Conservation (phyloP, 73 alveolate genomes). For the Loxodes magnus region DNA sequence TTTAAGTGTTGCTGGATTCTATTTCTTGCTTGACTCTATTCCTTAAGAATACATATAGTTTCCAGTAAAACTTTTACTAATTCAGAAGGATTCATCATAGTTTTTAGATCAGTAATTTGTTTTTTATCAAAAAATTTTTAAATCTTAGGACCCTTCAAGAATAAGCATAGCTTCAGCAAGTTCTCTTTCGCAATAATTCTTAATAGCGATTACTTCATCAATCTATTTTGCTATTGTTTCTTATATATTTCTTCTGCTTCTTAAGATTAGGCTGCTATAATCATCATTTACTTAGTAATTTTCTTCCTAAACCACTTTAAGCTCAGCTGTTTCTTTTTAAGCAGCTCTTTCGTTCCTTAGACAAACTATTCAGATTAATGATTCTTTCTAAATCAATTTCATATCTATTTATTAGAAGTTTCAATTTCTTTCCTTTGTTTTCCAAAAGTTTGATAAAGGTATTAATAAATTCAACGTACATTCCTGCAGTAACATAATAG, state of each 20-base stretch:
- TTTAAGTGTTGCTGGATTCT: slow-evolving; percentile 57
- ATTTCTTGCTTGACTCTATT: slow-evolving; percentile 58
- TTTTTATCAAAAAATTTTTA: slow-evolving; percentile 40
- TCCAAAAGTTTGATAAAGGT: slow-evolving; percentile 87
- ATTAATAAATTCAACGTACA: slow-evolving; percentile 94
- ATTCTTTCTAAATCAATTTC: slow-evolving; percentile 80
- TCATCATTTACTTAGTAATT: slow-evolving; percentile 90
- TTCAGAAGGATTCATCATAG: slow-evolving; percentile 54
- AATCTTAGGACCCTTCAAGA: slow-evolving; percentile 42
- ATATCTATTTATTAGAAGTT: slow-evolving; percentile 18
- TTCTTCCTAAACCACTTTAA: slow-evolving; percentile 85
- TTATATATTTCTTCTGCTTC: slow-evolving; percentile 95
- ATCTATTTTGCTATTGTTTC: slow-evolving; percentile 84
- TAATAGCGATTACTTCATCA: slow-evolving; percentile 84
- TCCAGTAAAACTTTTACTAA: slow-evolving; percentile 68
- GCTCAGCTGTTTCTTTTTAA: slow-evolving; percentile 90
- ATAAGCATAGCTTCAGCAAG: slow-evolving; percentile 84
- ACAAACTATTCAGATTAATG: slow-evolving; percentile 89
- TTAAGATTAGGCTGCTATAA: slow-evolving; percentile 81
- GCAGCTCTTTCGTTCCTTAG: slow-evolving; percentile 88
- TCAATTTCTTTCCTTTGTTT: slow-evolving; percentile 23
- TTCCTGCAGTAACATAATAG: slow-evolving; percentile 99
- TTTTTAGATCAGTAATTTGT: slow-evolving; percentile 48
- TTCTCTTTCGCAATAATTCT: slow-evolving; percentile 84
- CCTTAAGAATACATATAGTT: slow-evolving; percentile 82